These are phyloP conservation scores for Candida schatavii DNA, from an alignment of 805 yeast genomes.

Conservation along the genomic window DNA sequence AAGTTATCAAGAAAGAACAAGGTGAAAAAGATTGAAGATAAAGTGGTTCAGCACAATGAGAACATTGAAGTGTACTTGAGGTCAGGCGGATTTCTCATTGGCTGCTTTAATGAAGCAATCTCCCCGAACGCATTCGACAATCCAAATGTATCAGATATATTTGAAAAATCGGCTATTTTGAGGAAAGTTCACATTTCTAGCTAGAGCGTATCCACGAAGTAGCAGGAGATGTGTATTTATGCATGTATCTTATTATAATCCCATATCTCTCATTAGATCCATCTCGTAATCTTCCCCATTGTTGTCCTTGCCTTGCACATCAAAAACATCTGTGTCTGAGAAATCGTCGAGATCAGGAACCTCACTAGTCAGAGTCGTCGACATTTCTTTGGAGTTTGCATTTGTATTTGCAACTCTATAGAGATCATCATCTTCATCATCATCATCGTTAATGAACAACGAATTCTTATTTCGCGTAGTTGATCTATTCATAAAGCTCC, in stretches of 20 bases:
- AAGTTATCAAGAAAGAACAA: constrained; percentile 40
- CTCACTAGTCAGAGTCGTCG: constrained; percentile 2
- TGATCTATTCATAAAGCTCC: constrained; percentile 26
- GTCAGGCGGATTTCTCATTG: constrained; percentile 53
- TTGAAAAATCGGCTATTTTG: constrained; percentile 44
- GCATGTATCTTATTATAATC: constrained; percentile 14
- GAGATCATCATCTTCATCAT: constrained; percentile 9
- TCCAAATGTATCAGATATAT: constrained; percentile 43
- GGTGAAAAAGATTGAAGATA: constrained; percentile 6
- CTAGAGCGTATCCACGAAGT: constrained; percentile 5
- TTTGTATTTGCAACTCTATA: constrained; percentile 2
- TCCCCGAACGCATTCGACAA: constrained; percentile 9
- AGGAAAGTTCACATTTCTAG: constrained; percentile 43
- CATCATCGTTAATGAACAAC: constrained; percentile 13
- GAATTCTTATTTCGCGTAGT: constrained; percentile 9
- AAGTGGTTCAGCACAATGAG: constrained; percentile 8
- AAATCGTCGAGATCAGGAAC: constrained; percentile 11
- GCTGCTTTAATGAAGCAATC: constrained; percentile 36
- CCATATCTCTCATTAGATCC: constrained; percentile 39
- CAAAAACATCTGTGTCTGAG: constrained; percentile 7
- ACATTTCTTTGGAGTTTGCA: background rate
- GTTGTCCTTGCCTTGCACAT: constrained; percentile 10
- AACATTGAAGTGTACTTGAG: constrained; percentile 44
- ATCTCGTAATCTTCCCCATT: constrained; percentile 26
- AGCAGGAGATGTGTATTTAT: background rate